A percentile compares a stretch with the other conserved stretches of the same genome.
phyloP scores from a whole-genome alignment of 2,329 filamentous ascomycete genomes.

The Fusarium papillatum region DNA sequence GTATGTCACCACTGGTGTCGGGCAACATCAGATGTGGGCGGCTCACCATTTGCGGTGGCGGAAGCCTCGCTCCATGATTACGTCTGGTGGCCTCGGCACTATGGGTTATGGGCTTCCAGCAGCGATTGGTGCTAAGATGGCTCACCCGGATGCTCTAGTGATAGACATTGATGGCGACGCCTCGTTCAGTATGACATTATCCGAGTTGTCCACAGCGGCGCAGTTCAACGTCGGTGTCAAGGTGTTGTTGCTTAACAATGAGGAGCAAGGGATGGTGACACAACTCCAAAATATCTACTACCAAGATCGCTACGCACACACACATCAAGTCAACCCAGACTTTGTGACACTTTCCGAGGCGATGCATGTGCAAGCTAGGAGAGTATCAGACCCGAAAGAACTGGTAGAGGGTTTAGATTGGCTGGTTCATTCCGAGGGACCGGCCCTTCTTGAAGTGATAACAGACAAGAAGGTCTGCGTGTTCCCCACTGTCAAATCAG shows the following conservation, averaged over 20 bases:
- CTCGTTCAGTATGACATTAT: slow-evolving; percentile 98
- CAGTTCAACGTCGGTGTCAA: slow-evolving; percentile 99
- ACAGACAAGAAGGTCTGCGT: slow-evolving; percentile 95
- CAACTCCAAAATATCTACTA: slow-evolving; percentile 99
- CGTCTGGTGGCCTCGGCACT: slow-evolving; percentile 86
- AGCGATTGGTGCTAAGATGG: slow-evolving; percentile 94
- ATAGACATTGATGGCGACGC: slow-evolving; percentile 98
- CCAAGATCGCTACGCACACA: slow-evolving; percentile 92
- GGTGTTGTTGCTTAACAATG: slow-evolving; percentile 94
- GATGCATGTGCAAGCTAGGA: slow-evolving; percentile 86
- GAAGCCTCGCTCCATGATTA: slow-evolving; percentile 93
- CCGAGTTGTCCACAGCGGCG: slow-evolving; percentile 91
- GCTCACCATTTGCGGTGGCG: slow-evolving; percentile 98
- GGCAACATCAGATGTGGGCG: slow-evolving; percentile 99
- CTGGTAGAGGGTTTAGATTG: slow-evolving; percentile 85
- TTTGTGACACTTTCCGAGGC: slow-evolving; percentile 94
- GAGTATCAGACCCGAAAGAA: slow-evolving; percentile 81
- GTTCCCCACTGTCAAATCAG: slow-evolving; percentile 94
- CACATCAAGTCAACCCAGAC: slow-evolving; percentile 95
- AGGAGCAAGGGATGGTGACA: slow-evolving; percentile 98
- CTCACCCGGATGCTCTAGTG: slow-evolving; percentile 81
- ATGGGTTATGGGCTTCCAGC: slow-evolving; percentile 97
- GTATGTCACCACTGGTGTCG: slow-evolving; percentile 93
- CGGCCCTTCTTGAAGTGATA: slow-evolving; percentile 92
- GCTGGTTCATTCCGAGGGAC: slow-evolving; percentile 90